Percentiles rank a stretch among this genome's conserved stretches.
Evolutionary conservation across 1,139 yeast species (phyloP).

Genomic region (Suhomyces chickasaworum): DNA sequence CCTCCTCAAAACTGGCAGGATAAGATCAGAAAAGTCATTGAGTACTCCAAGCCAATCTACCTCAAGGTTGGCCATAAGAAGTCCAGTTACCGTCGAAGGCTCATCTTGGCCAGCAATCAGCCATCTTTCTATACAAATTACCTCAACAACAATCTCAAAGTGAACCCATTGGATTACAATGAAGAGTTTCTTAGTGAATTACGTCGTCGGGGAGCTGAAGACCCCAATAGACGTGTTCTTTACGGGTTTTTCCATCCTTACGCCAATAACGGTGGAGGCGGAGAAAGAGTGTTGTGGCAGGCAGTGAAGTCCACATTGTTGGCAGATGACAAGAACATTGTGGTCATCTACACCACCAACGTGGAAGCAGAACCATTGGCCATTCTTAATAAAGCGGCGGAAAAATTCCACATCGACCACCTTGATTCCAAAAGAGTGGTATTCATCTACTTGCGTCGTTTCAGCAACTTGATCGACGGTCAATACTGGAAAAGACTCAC

Average conservation of each 20-base stretch:
- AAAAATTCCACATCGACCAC: slow-evolving; percentile 61
- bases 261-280: slow-evolving; percentile 97
- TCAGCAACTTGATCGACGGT: slow-evolving; percentile 64
- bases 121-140: slow-evolving; percentile 54
- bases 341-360: slow-evolving; percentile 77
- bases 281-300: slow-evolving; percentile 95
- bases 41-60: slow-evolving; percentile 39
- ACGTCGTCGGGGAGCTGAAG: slow-evolving; percentile 40
- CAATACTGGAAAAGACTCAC: slow-evolving; percentile 79
- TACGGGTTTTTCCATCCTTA: slow-evolving; percentile 95
- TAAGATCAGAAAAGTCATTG: slow-evolving; percentile 36
- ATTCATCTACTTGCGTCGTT: slow-evolving; percentile 66
- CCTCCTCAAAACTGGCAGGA: slow-evolving; percentile 51
- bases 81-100: slow-evolving; percentile 53
- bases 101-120: slow-evolving; percentile 50
- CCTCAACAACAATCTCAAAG: slow-evolving; percentile 40
- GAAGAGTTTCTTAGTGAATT: slow-evolving; percentile 32
- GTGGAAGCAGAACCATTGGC: slow-evolving; percentile 50
- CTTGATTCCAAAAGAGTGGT: slow-evolving; percentile 60
- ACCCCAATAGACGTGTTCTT: slow-evolving; percentile 45
- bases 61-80: slow-evolving; percentile 41
- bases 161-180: slow-evolving; percentile 34
- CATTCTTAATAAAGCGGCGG: slow-evolving; percentile 59
- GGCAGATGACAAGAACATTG: slow-evolving; percentile 54
- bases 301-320: slow-evolving; percentile 75